Evolutionary conservation across 106 monocot species (phyloP).

Genomic region (Triglochin maritima): DNA sequence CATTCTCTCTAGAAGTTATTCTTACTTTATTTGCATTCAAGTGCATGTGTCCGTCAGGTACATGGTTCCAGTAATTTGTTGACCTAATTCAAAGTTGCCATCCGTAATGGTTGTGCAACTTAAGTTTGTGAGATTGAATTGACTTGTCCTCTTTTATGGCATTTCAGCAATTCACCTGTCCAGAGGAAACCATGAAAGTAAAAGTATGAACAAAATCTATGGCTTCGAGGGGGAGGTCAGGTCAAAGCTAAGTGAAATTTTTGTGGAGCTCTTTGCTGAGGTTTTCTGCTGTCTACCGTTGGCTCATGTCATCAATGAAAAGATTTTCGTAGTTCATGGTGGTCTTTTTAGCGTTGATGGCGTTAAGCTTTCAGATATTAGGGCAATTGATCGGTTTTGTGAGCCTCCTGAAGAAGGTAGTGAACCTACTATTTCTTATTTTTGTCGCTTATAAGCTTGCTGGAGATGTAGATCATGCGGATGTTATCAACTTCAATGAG

Average conservation of each 20-base stretch:
- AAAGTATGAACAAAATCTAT: constrained; percentile 98
- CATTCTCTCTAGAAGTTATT: constrained; percentile 95
- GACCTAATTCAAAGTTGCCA: neutral
- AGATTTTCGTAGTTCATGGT: constrained; percentile 93
- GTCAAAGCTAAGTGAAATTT: constrained; percentile 82
- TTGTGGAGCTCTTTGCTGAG: constrained; percentile 96
- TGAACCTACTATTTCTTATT: constrained; percentile 1
- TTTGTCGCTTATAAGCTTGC: neutral
- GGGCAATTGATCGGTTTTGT: constrained; percentile 82
- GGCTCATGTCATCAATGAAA: constrained; percentile 89
- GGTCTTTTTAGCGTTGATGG: constrained; percentile 96
- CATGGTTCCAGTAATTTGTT: neutral
- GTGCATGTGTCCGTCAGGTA: constrained; percentile 94
- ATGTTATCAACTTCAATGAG: no score
- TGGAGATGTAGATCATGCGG: neutral
- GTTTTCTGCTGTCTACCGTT: constrained; percentile 91
- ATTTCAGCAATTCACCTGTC: constrained; percentile 78
- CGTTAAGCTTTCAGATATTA: constrained; percentile 89
- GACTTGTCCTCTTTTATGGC: neutral
- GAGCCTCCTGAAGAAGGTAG: constrained; percentile 98
- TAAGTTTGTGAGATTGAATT: no score
- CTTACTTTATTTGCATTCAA: constrained; percentile 93
- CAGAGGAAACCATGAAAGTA: constrained; percentile 96
- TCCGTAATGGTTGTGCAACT: no score
- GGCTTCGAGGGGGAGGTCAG: constrained; percentile 97